Evolutionary conservation across 2,329 filamentous ascomycete species (phyloP), one percentile per base, ranked within the genome.

Genomic region (Juglanconis oblonga): DNA sequence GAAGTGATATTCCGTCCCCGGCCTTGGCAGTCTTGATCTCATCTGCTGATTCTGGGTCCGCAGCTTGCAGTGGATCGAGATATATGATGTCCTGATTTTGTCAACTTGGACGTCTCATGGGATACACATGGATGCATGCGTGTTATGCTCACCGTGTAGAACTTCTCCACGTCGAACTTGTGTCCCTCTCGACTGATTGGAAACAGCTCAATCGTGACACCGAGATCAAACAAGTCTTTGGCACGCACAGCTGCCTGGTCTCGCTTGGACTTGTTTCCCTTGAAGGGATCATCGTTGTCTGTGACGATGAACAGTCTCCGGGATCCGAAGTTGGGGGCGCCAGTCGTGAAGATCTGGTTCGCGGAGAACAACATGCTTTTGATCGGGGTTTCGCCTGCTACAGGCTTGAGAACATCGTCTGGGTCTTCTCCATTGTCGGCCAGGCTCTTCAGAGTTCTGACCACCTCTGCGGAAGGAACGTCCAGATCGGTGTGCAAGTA

Each of bases 291-390:
- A 71, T 98, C 95, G 65, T 96, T 91, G 72, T 98, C 92, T 0
- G 95, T 98, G 58, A 99, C 91, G 64, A 99, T 86, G 75, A 99
- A 99, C n/a, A 99, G 77, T 38, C 95, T 86, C 62, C 94, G 83
- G 5, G 94, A 98, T 4, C 91, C 89, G 72, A 98, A 98, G 70
- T 97, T 98, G 17, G 95, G 87, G 0, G 95, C 93, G 72, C 90
- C 96, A 3, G 91, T 97, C 1, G 93, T 97, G 71, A 99, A 97
- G 55, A 98, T 90, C 70, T 97, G 92, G 66, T 98, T 98, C 42
- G 92, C 94, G 67, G 93, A 96, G 71, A 97, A 97, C 1, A 99
- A 81, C 2, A 99, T 83, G 68, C 93, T 96, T 9, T 91, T 86
- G 88, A 99, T 96, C 38, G 87, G 87, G 0, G 90, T 87, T 1